Base-by-base conservation (phyloP, 306 rosid genomes). In the Trifolium subterraneum region DNA sequence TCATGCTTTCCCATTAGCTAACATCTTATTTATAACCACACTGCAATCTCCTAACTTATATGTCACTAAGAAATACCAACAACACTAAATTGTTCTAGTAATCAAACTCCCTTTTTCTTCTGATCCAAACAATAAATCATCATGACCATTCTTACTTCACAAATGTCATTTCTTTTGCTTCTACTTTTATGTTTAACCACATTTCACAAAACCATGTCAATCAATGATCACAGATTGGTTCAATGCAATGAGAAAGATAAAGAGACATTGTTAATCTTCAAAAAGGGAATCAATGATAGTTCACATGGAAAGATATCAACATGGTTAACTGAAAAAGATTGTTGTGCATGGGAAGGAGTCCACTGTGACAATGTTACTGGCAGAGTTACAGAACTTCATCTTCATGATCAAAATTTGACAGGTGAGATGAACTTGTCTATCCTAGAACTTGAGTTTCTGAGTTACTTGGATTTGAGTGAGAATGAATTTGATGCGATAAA, bases 301-400 rank as follows among this genome's bases (percentile, higher is more conserved):
- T 23, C n/a, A n/a, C n/a, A 0, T 1, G 10, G 12, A 15, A 0
- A 0, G 1, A 15, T 68, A 6, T 25, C 38, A 42, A 27, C 42
- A 7, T 77, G 75, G 75, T 45, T 35, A 2, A 45, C 3, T 8
- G 11, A 59, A 59, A 8, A 77, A 10, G 33, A 69, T n/a, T 77
- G 81, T 15, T 77, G 70, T 15, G 8, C 42, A 10, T 59, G 81
- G 81, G 2, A 20, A 19, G 75, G 70, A 69, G 35, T 77, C 25
- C 33, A 33, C 0, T 77, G 71, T 22, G 54, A 56, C 63, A 29
- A 77, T 42, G 31, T 2, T n/a, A 76, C 69, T 0, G 8, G 7
- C 0, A 77, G 63, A 20, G 75, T 68, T 15, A 47, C 44, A 19
- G 8, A 7, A 10, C 33, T 77, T 31, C 23, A 45, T 15, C 64